Evolutionary conservation across 352 stramenopile species (phyloP), one percentile per base, ranked within the genome.

Genomic region (Aphanomyces astaci): DNA sequence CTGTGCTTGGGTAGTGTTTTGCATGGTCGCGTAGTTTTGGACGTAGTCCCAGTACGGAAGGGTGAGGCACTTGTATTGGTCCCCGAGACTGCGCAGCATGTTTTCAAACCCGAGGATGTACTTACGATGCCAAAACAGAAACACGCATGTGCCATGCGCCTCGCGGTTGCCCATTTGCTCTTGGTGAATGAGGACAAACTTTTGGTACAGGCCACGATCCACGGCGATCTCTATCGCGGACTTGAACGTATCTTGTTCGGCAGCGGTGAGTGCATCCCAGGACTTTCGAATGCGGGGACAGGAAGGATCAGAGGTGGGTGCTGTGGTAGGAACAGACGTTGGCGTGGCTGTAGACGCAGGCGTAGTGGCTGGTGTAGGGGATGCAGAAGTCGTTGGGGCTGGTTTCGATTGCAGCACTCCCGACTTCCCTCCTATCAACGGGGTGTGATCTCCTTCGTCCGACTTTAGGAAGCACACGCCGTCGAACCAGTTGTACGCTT

Each of bases 51-150:
- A 89, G 53, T 82, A 80, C 17, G 82, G 80, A 2, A 90, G 22
- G 11, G 82, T 89, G 2, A 90, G n/a, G 40, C 82, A 90, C 28
- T 60, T 57, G 63, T 73, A 90, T 53, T 73, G 45, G 2, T 63
- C 2, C 0, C 49, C 72, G 1, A 85, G 63, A 30, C 74, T 79
- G 1, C 82, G 80, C 10, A 90, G 74, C 82, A 90, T 90, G 66
- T 88, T 90, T 45, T 90, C 82, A 56, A 84, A 90, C 3, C 73
- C 82, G 13, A 90, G 45, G 2, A 89, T 56, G 53, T 81, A 72
- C 63, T 80, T 75, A 24, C 82, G 82, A 55, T 90, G 82, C 80
- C 82, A 90, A 71, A 86, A 89, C 24, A 81, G 79, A 73, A 87
- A 89, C 73, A 84, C 82, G 62, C 80, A 88, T 30, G 75, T 75